These are phyloP conservation scores for Yarrowia galli DNA, from an alignment of 1,139 yeast genomes.

Conservation along the genomic window DNA sequence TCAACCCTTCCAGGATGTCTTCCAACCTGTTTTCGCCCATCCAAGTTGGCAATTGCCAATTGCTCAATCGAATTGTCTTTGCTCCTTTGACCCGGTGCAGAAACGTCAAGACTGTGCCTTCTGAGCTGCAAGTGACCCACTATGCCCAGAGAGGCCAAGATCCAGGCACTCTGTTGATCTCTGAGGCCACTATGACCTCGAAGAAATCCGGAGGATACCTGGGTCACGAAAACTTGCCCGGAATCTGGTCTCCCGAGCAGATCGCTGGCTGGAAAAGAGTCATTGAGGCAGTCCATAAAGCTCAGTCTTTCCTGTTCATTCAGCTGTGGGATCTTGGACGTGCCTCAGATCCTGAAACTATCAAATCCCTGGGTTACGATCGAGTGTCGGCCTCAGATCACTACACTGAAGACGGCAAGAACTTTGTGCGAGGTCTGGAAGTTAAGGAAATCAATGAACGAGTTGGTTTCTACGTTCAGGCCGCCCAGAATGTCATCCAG, in stretches of 20 bases:
- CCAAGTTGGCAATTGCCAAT: conserved; percentile 46
- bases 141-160: conserved; percentile 16
- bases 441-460: conserved; percentile 54
- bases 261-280: conserved; percentile 58
- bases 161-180: conserved; percentile 17
- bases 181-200: conserved; percentile 19
- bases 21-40: conserved; percentile 45
- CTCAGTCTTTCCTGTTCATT: conserved; percentile 57
- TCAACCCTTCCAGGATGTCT: neutral
- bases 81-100: conserved; percentile 63
- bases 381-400: conserved; percentile 44
- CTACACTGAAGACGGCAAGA: conserved; percentile 51
- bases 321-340: conserved; percentile 70
- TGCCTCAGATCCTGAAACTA: conserved; percentile 55
- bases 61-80: conserved; percentile 54
- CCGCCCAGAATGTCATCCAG: conserved; percentile 58
- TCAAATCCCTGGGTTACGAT: conserved; percentile 51
- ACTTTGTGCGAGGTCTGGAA: conserved; percentile 52
- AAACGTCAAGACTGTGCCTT: conserved; percentile 41
- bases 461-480: conserved; percentile 52
- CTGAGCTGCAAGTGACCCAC: conserved; percentile 1
- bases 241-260: conserved; percentile 59
- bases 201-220: conserved; percentile 49
- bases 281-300: conserved; percentile 58
- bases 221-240: conserved; percentile 54